These are phyloP conservation scores for Acidomyces sp. DNA, from an alignment of 495 filamentous ascomycete genomes.

Conservation along the genomic window DNA sequence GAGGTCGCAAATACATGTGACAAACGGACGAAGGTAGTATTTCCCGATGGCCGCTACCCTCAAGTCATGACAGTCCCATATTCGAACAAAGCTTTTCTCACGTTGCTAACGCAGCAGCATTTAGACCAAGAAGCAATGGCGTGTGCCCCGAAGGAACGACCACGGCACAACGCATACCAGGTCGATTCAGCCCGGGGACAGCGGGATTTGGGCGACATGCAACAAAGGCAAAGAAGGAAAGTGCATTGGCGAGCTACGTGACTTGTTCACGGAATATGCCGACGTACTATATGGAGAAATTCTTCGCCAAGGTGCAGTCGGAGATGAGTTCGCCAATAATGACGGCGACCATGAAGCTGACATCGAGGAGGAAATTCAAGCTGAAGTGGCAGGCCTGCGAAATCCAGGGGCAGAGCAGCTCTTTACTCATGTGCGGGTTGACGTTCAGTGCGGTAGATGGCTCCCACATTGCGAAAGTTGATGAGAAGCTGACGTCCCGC, in stretches of 20 bases:
- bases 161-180: slow-evolving; percentile 9
- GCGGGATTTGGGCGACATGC: slow-evolving; percentile 83
- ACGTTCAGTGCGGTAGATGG: slow-evolving; percentile 60
- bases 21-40: slow-evolving; percentile 11
- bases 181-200: slow-evolving; percentile 48
- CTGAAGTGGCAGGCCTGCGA: slow-evolving; percentile 57
- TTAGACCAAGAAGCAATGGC: slow-evolving; percentile 30
- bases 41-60: background rate
- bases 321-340: too few relatives aligned
- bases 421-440: slow-evolving; percentile 55
- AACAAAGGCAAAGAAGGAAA: slow-evolving; percentile 66
- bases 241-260: slow-evolving; percentile 56
- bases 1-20: background rate
- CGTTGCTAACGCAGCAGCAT: background rate
- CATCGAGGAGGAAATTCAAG: slow-evolving; percentile 72
- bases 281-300: slow-evolving; percentile 42
- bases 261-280: slow-evolving; percentile 60
- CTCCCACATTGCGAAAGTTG: background rate
- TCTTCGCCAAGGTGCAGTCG: slow-evolving; percentile 23
- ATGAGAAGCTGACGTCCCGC: slow-evolving; percentile 5
- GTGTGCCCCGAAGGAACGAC: slow-evolving; percentile 19
- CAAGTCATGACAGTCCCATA: too few relatives aligned
- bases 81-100: background rate
- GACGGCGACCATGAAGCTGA: slow-evolving; percentile 39
- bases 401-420: slow-evolving; percentile 33